These are phyloP conservation scores for Maudiozyma barnettii DNA, from an alignment of 805 yeast genomes.

Conservation along the genomic window DNA sequence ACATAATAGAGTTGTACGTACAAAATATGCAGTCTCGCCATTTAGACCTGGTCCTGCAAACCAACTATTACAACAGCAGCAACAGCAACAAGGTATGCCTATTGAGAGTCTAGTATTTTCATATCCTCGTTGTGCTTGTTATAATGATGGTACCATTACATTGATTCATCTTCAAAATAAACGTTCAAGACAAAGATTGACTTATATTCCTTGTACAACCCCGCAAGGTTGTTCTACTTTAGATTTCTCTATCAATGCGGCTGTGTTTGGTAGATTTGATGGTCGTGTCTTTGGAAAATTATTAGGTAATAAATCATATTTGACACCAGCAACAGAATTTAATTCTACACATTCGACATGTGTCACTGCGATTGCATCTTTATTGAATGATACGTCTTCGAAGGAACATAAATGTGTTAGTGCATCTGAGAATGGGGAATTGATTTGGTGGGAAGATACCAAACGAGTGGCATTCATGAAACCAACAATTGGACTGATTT, in stretches of 20 bases:
- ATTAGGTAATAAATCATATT: conserved; percentile 26
- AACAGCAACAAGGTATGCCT: neutral
- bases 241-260: conserved; percentile 27
- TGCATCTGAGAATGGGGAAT: conserved; percentile 27
- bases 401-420: conserved; percentile 22
- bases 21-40: conserved; percentile 25
- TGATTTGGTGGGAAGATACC: conserved; percentile 29
- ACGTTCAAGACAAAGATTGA: conserved; percentile 19
- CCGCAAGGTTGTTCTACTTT: conserved; percentile 32
- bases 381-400: conserved; percentile 14
- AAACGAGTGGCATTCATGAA: conserved; percentile 11
- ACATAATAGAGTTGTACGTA: conserved; percentile 28
- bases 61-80: conserved; percentile 4
- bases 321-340: conserved; percentile 27
- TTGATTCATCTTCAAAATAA: conserved; percentile 24
- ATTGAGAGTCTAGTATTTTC: conserved; percentile 26
- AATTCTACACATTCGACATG: conserved; percentile 19
- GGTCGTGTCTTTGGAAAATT: conserved; percentile 29
- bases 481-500: conserved; percentile 16
- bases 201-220: conserved; percentile 31
- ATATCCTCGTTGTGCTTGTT: conserved; percentile 29
- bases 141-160: conserved; percentile 30
- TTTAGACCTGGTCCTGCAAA: conserved; percentile 3
- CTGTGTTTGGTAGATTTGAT: conserved; percentile 30
- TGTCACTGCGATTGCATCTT: conserved; percentile 26